Evolutionary conservation across 78 protist species (phyloP), one percentile per base, ranked within the genome.

Genomic region (slime mould (Dictyostelium discoideum)): DNA sequence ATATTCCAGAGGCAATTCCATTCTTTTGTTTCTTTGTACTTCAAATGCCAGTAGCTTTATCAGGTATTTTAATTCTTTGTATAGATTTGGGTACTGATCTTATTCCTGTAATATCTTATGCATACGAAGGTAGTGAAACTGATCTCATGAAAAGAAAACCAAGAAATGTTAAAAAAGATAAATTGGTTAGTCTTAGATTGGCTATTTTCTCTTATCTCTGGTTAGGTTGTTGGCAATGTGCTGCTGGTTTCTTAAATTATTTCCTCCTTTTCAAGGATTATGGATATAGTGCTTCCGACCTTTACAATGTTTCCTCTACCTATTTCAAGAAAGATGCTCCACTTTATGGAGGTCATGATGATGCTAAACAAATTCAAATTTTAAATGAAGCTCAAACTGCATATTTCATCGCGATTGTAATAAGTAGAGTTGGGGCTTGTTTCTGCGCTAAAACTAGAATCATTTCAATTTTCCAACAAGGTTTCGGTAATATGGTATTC

Each of bases 11-110:
- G 92, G 85, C 98, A 42, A 1, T 93, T 29, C 99, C 99, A 74
- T 98, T 98, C 98, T 54, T 99, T 22, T 11, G 93, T 57, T 95
- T 50, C 96, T 84, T 98, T 24, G 46, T 92, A n/a, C n/a, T 97
- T 40, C 93, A 95, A 18, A 42, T 99, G 60, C 99, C 99, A 22
- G 84, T 92, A 11, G 98, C 99, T 24, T 96, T 99, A 37, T 42
- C 98, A 80, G 93, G 98, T 18, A 85, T 98, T 46, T 74, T 98
- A 81, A 98, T 98, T 48, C 97, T 99, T n/a, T 77, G 89, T 86
- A 93, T 98, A 88, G 99, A 98, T 87, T 93, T 98, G 14, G 99
- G 99, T 37, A 98, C 99, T 1, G 99, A 99, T 69, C 74, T 99
- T 78, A 74, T 90, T 18, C 99, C 99, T n/a, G 99, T 99, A 26